A percentile compares a stretch with the other conserved stretches of the same genome.
Conservation (phyloP, 2,329 filamentous ascomycete genomes). For the Westerdykella aurantiaca region DNA sequence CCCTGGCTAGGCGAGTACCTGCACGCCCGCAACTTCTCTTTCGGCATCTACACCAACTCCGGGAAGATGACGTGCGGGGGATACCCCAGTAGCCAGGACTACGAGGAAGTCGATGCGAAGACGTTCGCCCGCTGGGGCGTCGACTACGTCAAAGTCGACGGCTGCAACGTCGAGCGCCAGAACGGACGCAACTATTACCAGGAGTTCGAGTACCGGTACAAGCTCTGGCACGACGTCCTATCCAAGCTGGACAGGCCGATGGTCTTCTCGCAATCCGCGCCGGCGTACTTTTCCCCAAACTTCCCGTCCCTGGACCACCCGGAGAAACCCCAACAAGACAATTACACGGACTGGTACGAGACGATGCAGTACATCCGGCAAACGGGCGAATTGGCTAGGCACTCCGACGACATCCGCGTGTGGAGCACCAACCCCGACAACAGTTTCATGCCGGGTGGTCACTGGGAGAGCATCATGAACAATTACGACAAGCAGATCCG, state of each 20-base stretch:
- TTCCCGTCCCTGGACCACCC: conserved; percentile 13
- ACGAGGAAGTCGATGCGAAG: conserved; percentile 41
- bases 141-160: conserved; percentile 31
- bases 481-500: conserved; percentile 45
- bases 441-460: conserved; percentile 28
- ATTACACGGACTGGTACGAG: conserved; percentile 42
- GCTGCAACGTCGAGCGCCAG: conserved; percentile 16
- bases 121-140: conserved; percentile 39
- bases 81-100: conserved; percentile 39
- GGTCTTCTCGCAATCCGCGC: conserved; percentile 44
- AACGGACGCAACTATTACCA: conserved; percentile 16
- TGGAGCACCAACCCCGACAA: conserved; percentile 31
- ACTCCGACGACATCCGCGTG: conserved; percentile 42
- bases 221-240: conserved; percentile 42
- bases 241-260: conserved; percentile 32
- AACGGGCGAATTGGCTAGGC: conserved; percentile 42
- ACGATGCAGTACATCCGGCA: conserved; percentile 43
- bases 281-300: conserved; percentile 40
- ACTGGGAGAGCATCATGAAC: conserved; percentile 46
- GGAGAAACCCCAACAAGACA: conserved; percentile 6
- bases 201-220: conserved; percentile 29
- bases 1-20: conserved; percentile 40
- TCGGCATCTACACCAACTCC: conserved; percentile 46
- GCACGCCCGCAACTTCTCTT: conserved; percentile 37
- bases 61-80: conserved; percentile 43